Percentiles rank a stretch among this genome's conserved stretches.
Evolutionary conservation across 352 stramenopile species (phyloP).

Genomic region (Blastocystis sp.): DNA sequence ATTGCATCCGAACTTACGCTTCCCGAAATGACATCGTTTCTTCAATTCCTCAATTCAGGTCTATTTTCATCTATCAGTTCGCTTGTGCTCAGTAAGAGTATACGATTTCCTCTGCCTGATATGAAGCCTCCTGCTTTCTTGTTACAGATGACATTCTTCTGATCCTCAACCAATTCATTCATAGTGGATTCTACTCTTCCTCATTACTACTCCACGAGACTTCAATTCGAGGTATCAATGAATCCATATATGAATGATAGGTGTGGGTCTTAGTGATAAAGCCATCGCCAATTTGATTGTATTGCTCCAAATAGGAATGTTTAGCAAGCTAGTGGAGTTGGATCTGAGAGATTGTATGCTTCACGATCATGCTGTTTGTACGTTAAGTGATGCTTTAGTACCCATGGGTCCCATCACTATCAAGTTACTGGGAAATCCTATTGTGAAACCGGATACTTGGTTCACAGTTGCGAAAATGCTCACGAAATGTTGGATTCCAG

Average conservation of each 20-base stretch:
- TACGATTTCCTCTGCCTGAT: no score
- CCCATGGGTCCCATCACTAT: neutral
- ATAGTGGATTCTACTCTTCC: neutral
- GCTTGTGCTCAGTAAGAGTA: neutral
- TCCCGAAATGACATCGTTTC: neutral
- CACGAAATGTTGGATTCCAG: neutral
- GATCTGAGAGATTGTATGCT: neutral
- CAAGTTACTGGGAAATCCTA: neutral
- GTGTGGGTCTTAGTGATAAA: neutral
- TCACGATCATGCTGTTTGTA: neutral
- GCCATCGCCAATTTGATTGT: neutral
- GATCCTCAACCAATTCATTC: neutral
- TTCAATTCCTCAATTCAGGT: neutral
- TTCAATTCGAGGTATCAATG: neutral
- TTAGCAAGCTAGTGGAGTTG: neutral
- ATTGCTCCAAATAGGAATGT: neutral
- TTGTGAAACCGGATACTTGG: slow-evolving; percentile 22
- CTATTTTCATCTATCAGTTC: neutral
- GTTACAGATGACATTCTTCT: neutral
- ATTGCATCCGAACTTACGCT: neutral
- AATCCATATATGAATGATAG: neutral
- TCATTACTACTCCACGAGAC: neutral
- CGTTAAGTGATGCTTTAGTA: neutral
- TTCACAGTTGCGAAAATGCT: slow-evolving; percentile 3
- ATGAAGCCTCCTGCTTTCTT: neutral